Percentiles rank a stretch among this genome's conserved stretches.
phyloP scores from a whole-genome alignment of 257 asterid species.

The Scutellaria baicalensis region DNA sequence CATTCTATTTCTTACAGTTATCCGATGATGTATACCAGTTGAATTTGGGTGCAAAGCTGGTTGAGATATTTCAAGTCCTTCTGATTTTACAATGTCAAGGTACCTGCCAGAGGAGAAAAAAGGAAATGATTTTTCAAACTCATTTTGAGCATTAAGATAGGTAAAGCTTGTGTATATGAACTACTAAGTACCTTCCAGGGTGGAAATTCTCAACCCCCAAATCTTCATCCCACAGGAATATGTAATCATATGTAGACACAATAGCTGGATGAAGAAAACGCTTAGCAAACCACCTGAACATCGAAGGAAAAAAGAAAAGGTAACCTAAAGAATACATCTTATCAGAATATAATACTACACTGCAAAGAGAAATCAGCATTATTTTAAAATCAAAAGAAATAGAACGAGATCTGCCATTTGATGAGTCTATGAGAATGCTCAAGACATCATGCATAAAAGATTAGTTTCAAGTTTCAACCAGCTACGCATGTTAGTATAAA shows the following conservation, averaged over 20 bases:
- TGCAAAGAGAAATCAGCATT: background rate
- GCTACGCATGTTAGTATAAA: background rate
- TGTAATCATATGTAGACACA: constrained; percentile 72
- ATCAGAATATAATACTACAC: background rate
- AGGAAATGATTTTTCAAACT: background rate
- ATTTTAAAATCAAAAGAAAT: background rate
- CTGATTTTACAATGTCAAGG: constrained; percentile 64
- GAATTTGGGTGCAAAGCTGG: constrained; percentile 98
- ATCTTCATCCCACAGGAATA: constrained; percentile 96
- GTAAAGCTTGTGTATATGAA: background rate
- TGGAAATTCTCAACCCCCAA: constrained; percentile 76
- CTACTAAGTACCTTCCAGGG: constrained; percentile 62
- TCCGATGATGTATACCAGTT: constrained; percentile 88
- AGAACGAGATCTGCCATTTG: background rate
- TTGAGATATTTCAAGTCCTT: constrained; percentile 88
- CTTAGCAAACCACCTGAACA: constrained; percentile 90
- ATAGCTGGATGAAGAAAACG: constrained; percentile 86
- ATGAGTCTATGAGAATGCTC: background rate
- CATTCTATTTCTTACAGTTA: constrained; percentile 67
- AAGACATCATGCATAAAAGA: background rate
- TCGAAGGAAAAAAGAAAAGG: background rate
- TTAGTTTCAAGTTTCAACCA: background rate
- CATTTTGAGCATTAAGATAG: background rate
- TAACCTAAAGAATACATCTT: background rate
- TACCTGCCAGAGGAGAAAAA: constrained; percentile 36